phyloP scores from a whole-genome alignment of 108 stramenopile genomes.

The Cylindrotheca fusiformis region DNA sequence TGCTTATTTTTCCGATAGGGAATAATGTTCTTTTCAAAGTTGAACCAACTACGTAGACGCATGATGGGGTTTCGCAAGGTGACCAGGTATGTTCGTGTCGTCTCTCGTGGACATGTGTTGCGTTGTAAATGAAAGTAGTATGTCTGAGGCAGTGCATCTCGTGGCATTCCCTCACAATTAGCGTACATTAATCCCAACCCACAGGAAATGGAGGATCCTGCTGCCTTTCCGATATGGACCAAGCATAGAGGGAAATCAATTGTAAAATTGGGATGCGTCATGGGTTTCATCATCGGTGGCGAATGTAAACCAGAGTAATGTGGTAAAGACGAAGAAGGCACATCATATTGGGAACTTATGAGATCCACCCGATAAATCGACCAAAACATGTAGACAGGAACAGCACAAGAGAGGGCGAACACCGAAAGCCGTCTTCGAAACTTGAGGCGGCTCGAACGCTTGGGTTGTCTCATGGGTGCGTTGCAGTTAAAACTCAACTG shows the following conservation, averaged over 20 bases:
- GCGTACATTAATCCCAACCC: conserved; percentile 35
- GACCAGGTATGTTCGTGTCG: conserved; percentile 18
- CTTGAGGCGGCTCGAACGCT: no score
- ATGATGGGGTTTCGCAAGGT: conserved; percentile 32
- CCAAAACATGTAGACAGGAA: no score
- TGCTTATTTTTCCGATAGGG: conserved; percentile 11
- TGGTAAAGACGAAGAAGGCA: no score
- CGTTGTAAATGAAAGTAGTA: conserved; percentile 29
- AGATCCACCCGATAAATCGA: no score
- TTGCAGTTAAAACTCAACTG: no score
- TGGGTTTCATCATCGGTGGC: not conserved
- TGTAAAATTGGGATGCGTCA: conserved; percentile 25
- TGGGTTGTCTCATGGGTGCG: no score
- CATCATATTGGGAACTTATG: no score
- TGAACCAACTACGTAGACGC: conserved; percentile 30
- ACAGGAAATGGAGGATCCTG: conserved; percentile 31
- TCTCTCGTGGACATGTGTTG: conserved; percentile 20
- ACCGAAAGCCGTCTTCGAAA: no score
- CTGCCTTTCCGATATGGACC: conserved; percentile 36
- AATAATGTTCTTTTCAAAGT: conserved; percentile 36
- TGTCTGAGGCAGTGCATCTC: conserved; percentile 23
- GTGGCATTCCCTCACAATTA: conserved; percentile 43
- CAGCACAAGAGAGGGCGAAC: no score
- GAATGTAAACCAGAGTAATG: no score
- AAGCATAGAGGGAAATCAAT: conserved; percentile 32